Base-by-base conservation (phyloP, 2,329 filamentous ascomycete species). In the Ophiostoma montium region DNA sequence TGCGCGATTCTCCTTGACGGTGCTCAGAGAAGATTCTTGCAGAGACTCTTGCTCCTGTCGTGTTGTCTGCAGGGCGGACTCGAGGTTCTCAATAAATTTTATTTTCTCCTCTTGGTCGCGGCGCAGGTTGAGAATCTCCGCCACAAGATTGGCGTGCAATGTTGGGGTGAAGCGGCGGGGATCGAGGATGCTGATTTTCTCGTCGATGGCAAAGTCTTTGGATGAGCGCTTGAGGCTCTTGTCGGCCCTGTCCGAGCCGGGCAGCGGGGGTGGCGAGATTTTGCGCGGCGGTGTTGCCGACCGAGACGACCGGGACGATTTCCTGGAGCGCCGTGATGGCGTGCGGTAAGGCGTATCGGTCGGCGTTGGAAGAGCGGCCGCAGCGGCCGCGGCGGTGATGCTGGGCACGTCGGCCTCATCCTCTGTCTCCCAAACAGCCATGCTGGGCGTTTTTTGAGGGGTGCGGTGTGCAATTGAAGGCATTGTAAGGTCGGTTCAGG, bases 81-180 rank as follows among this genome's bases (percentile, higher is more conserved):
- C 92, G 15, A 98, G 71, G 48, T 76, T 80, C 61, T 95, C 89
- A 49, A 98, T 95, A 48, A 87, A 75, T 58, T 80, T 86, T 41
- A 82, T 76, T 65, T 95, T 95, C 38, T 85, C 86, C 61, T 98
- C 92, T 54, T 96, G 78, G 55, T 98, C 92, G 51, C 92, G 76
- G 19, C 89, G 80, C 46, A 98, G 68, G 2, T 81, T 79, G 35
- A 98, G 70, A 54, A 98, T 98, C 63, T 98, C 92, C 0, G 90
- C 90, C 1, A 98, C 90, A 7, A 98, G 70, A 46, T 86, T 95
- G 9, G 92, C 92, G 63, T 96, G 92, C 11, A 98, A 69, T 0
- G 89, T 96, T 1, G 92, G 92, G 0, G 92, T 98, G 61, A 98
- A 95, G 35, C 92, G 78, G 49, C 90, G 80, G 3, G 92, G 88